Evolutionary conservation across 2,329 filamentous ascomycete species (phyloP).

Genomic region (Colletotrichum truncatum): DNA sequence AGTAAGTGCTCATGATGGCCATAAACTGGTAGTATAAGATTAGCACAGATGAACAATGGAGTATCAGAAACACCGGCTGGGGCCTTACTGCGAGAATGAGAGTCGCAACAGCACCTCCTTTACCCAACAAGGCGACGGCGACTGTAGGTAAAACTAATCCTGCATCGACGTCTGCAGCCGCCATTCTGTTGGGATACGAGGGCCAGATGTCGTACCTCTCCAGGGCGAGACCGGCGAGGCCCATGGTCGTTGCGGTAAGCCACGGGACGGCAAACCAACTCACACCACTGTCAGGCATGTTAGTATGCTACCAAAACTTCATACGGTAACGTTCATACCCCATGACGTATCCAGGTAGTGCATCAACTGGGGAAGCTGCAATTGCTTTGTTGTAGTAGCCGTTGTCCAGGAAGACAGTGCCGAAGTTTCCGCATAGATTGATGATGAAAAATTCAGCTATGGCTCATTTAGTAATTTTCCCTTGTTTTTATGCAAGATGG

Average conservation of each 20-base stretch:
- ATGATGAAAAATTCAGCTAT: slow-evolving; percentile 85
- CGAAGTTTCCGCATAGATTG: slow-evolving; percentile 85
- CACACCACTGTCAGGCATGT: slow-evolving; percentile 59
- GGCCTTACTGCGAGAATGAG: slow-evolving; percentile 70
- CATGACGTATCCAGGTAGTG: slow-evolving; percentile 87
- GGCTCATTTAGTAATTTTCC: background rate
- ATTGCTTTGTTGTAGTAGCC: slow-evolving; percentile 96
- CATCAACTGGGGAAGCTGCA: slow-evolving; percentile 84
- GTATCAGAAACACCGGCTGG: too few species aligned
- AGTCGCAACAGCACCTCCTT: slow-evolving; percentile 81
- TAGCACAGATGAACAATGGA: too few species aligned
- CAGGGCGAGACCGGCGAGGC: slow-evolving; percentile 81
- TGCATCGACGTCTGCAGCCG: slow-evolving; percentile 77
- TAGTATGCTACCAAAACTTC: background rate
- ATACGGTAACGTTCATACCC: slow-evolving; percentile 49
- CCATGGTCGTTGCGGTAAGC: slow-evolving; percentile 89
- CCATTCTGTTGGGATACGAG: slow-evolving; percentile 77
- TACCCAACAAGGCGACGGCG: slow-evolving; percentile 83
- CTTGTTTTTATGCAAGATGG: background rate
- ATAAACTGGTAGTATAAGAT: slow-evolving; percentile 74
- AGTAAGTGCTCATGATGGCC: slow-evolving; percentile 87
- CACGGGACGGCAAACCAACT: slow-evolving; percentile 95
- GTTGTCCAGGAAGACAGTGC: slow-evolving; percentile 86
- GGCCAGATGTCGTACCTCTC: slow-evolving; percentile 79
- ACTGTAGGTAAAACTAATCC: slow-evolving; percentile 88